Conservation (phyloP, 331 rosid genomes). For the Acacia pycnantha region DNA sequence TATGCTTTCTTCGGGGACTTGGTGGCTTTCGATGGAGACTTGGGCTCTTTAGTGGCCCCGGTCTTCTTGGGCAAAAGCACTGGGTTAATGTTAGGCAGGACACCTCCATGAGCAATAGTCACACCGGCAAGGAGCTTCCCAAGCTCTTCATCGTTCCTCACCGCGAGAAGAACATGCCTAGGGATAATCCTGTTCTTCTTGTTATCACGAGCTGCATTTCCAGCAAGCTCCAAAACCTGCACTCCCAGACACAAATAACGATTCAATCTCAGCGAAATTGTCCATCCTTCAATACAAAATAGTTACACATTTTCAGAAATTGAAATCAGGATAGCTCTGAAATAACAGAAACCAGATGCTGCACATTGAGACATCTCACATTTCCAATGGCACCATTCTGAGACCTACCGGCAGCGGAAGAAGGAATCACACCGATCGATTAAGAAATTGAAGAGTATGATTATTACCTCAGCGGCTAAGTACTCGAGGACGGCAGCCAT, state of each 20-base stretch:
- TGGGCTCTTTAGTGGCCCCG: constrained; percentile 46
- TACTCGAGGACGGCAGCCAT: constrained; percentile 69
- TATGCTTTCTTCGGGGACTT: constrained; percentile 53
- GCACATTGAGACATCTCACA: neutral
- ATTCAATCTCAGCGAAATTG: neutral
- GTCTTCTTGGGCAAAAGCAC: constrained; percentile 56
- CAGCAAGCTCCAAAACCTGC: constrained; percentile 66
- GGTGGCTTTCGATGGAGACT: constrained; percentile 53
- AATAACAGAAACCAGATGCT: neutral
- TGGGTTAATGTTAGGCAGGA: constrained; percentile 62
- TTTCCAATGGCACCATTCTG: neutral
- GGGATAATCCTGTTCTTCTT: constrained; percentile 62
- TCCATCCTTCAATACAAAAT: neutral
- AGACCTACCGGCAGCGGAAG: neutral
- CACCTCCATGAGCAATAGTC: constrained; percentile 71
- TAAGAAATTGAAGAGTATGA: neutral
- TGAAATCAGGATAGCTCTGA: neutral
- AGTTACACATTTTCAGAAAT: neutral
- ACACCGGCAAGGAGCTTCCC: constrained; percentile 60
- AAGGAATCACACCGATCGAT: neutral
- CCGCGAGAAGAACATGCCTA: constrained; percentile 56
- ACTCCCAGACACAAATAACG: neutral
- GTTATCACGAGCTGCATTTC: constrained; percentile 67
- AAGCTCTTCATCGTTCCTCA: constrained; percentile 66
- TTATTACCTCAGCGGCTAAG: constrained; percentile 60